A percentile compares a stretch with the other conserved stretches of the same genome.
Evolutionary conservation across 139 green algal species (phyloP).

Genomic region (Micractinium sp.): DNA sequence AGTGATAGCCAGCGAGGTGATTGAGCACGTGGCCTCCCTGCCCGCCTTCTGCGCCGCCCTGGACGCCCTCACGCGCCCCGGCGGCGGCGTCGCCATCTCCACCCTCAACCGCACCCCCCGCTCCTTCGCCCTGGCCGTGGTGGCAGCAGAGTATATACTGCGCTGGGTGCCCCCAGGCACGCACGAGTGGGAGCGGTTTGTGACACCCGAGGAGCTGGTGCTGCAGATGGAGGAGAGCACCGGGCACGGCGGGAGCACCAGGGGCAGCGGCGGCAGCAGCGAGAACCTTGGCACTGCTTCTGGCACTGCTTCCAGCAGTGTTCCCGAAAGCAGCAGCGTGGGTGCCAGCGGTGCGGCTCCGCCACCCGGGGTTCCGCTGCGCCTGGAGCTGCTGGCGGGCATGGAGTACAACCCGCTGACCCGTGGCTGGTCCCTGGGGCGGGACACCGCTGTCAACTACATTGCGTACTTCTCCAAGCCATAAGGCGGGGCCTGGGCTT

Average conservation of each 20-base stretch:
- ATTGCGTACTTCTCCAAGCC: constrained; percentile 64
- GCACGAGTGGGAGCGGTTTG: constrained; percentile 89
- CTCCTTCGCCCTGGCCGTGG: constrained; percentile 83
- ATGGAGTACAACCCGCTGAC: constrained; percentile 66
- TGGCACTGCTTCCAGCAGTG: too few relatives aligned
- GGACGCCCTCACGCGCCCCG: constrained; percentile 15
- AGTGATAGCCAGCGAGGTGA: constrained; percentile 76
- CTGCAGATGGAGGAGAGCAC: constrained; percentile 52
- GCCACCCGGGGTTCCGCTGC: constrained; percentile 25
- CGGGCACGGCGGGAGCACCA: not conserved
- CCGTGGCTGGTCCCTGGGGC: constrained; percentile 58
- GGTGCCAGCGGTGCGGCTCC: not conserved
- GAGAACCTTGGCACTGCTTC: not conserved
- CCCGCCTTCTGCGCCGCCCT: constrained; percentile 55
- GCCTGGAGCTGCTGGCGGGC: constrained; percentile 59
- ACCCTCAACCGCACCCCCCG: constrained; percentile 89
- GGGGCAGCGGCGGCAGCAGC: not conserved
- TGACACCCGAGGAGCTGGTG: constrained; percentile 89
- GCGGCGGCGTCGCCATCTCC: constrained; percentile 76
- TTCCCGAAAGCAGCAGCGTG: too few relatives aligned
- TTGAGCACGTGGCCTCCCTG: constrained; percentile 71
- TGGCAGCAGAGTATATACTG: constrained; percentile 84
- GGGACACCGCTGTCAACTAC: constrained; percentile 83
- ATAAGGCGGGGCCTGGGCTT: not conserved
- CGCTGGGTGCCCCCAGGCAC: constrained; percentile 76